Evolutionary conservation across 345 rosid species (phyloP).

Genomic region (Lepidium aucheri): DNA sequence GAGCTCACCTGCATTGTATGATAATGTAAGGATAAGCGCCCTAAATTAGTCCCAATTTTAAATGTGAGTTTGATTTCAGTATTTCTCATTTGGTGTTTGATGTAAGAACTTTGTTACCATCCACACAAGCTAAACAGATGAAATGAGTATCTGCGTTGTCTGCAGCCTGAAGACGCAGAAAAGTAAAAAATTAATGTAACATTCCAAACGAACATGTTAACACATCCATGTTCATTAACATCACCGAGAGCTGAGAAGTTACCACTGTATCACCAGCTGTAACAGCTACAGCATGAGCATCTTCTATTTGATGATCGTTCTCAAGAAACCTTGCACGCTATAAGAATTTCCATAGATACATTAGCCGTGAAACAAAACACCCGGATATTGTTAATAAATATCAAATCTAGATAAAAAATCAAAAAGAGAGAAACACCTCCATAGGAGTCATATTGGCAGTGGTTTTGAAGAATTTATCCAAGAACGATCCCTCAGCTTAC

Average conservation of each 20-base stretch:
- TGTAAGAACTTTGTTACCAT: constrained; percentile 40
- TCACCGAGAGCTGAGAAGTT: not conserved
- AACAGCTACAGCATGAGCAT: constrained; percentile 85
- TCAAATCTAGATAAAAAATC: not conserved
- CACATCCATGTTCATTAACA: not conserved
- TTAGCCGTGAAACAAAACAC: not conserved
- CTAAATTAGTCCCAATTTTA: not conserved
- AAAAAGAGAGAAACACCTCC: constrained; percentile 47
- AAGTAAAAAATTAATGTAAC: not conserved
- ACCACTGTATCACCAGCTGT: constrained; percentile 81
- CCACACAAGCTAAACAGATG: constrained; percentile 75
- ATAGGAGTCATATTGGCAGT: constrained; percentile 67
- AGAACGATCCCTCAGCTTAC: constrained; percentile 69
- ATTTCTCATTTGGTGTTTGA: not conserved
- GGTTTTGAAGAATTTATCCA: constrained; percentile 69
- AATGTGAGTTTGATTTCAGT: not conserved
- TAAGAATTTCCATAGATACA: not conserved
- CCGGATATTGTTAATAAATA: not conserved
- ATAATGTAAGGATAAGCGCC: not conserved
- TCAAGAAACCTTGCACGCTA: constrained; percentile 81
- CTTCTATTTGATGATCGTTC: constrained; percentile 76
- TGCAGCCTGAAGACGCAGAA: constrained; percentile 45
- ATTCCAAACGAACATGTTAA: not conserved
- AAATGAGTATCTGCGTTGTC: constrained; percentile 65
- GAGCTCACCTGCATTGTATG: constrained; percentile 46